Evolutionary conservation across 495 filamentous ascomycete genomes (phyloP), one percentile per base, ranked within the genome.

Genomic region (Aspergillus funiculosus): DNA sequence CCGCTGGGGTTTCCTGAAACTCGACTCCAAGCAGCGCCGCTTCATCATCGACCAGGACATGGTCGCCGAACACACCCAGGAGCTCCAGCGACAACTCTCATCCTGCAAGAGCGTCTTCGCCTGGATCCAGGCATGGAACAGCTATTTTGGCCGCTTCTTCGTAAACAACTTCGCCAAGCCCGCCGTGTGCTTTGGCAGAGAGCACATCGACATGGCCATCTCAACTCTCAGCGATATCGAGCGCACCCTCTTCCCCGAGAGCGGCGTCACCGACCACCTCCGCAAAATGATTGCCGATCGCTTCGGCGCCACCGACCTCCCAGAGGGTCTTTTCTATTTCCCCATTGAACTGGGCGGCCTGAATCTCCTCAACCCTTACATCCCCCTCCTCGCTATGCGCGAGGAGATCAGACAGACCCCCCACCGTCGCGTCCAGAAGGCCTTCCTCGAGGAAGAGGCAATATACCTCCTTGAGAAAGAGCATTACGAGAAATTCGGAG

Each of bases 271-370:
- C 1, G 67, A 75, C 18, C 77, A 80, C 55, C 68, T 87, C 1
- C 76, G 78, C 10, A 55, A 66, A 7, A 61, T 66, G 5, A 75
- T 87, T 31, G 54, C 65, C 6, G 57, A 74, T 10, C 66, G 74
- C 1, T 87, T 85, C 52, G 60, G 61, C 10, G 59, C 82, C 29
- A 51, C 59, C 2, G 61, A 78, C 34, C 71, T 86, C 17, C 82
- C 82, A 0, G 77, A 84, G 42, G 82, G 77, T n/a, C 82, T 82
- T 57, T 75, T 85, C 58, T 86, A 74, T 57, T 79, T 79, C 44
- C 81, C 82, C 3, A 64, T 75, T 15, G 71, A 77, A 46, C 67
- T 82, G 13, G 79, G 79, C 10, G 78, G 79, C 3, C 62, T 82
- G 4, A 73, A 73, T 4, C 68, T 82, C 15, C 56, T 72, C 15